Conservation (phyloP, 805 yeast genomes). For the Wickerhamiella azymoides region DNA sequence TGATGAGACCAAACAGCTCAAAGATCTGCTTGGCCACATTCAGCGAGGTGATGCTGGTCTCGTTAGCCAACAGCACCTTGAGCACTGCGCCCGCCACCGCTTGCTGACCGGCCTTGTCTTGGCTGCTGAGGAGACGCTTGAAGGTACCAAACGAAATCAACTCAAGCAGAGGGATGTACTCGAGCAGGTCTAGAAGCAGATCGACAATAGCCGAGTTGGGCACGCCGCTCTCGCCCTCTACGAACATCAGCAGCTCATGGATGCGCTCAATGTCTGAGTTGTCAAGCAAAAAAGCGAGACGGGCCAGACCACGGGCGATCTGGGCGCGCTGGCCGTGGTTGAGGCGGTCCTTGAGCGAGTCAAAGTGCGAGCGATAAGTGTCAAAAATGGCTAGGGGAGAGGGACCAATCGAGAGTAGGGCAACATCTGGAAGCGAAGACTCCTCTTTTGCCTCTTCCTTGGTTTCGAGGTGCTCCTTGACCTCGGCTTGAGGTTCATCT, state of each 20-base stretch:
- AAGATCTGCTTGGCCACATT: constrained; percentile 49
- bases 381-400: neutral
- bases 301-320: constrained; percentile 8
- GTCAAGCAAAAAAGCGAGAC: constrained; percentile 7
- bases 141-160: constrained; percentile 34
- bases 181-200: constrained; percentile 26
- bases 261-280: constrained; percentile 2
- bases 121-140: constrained; percentile 40
- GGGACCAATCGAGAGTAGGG: neutral
- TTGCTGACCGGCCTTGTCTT: constrained; percentile 39
- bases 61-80: constrained; percentile 35
- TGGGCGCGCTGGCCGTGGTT: constrained; percentile 8
- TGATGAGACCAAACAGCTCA: constrained; percentile 41
- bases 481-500: constrained; percentile 12
- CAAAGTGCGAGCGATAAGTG: constrained; percentile 9
- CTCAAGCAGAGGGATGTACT: constrained; percentile 21
- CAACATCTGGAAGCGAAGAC: neutral
- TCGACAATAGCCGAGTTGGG: constrained; percentile 16
- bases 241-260: constrained; percentile 8
- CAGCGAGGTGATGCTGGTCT: constrained; percentile 27
- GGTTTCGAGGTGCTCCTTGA: neutral
- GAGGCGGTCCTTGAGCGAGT: constrained; percentile 17
- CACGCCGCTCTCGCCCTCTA: constrained; percentile 7
- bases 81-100: constrained; percentile 48
- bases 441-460: no score